A percentile compares a stretch with the other conserved stretches of the same genome.
These are phyloP conservation scores for Blastobotrys ciferrii DNA, from an alignment of 1,139 yeast species.

Conservation along the genomic window DNA sequence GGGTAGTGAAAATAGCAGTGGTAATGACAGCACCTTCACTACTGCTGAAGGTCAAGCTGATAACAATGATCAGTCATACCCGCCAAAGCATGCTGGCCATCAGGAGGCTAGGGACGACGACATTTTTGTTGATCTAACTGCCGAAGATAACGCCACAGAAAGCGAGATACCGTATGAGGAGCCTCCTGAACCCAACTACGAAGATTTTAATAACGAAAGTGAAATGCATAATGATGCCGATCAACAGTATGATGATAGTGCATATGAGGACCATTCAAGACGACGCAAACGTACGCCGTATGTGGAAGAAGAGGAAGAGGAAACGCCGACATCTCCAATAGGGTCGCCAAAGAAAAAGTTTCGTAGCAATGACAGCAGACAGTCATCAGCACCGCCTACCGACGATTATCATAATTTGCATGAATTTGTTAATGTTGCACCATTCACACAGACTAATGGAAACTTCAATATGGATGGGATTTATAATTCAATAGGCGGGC, in stretches of 20 bases:
- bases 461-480: constrained; percentile 40
- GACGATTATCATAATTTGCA: constrained; percentile 3
- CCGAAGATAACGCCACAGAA: constrained; percentile 9
- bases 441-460: constrained; percentile 43
- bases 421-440: constrained; percentile 36
- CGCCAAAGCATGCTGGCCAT: background rate
- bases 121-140: constrained; percentile 4
- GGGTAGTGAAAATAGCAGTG: background rate
- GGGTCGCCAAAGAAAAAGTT: constrained; percentile 10
- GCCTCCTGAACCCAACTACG: background rate
- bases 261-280: background rate
- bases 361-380: background rate
- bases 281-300: constrained; percentile 13
- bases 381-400: background rate
- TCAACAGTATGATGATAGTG: background rate
- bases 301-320: constrained; percentile 8
- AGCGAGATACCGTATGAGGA: background rate
- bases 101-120: background rate
- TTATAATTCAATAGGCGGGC: constrained; percentile 22
- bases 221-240: background rate
- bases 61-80: background rate
- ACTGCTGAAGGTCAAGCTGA: background rate
- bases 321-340: background rate
- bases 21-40: background rate
- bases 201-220: background rate